Base-by-base conservation (phyloP, 228 moss, liverwort and hornwort genomes). In the Sphagnum magellanicum region DNA sequence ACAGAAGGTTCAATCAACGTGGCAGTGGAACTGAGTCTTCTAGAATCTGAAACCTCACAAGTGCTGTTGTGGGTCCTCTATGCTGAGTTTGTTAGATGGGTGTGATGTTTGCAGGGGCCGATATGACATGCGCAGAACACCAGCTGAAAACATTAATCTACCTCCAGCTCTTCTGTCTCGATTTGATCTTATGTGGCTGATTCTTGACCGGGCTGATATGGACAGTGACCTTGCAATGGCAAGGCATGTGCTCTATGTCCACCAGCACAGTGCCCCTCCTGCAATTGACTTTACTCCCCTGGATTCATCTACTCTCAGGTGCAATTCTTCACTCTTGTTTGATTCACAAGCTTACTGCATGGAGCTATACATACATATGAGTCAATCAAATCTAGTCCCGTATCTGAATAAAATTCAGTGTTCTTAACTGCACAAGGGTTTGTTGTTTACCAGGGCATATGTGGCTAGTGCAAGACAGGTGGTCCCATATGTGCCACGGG, bases 151-250 rank as follows among this genome's bases (percentile, higher is more conserved):
- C 67, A 97, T 97, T 72, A 97, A 97, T 71, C 77, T 97, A 17
- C 96, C 96, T 47, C 96, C 96, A 14, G 96, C 96, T 1, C 90
- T 97, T 50, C 88, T 97, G 17, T 97, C 96, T 74, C 91, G 96
- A 63, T 97, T 97, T 64, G 96, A 97, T 72, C 83, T 97, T n/a
- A 97, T 97, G 96, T 97, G 96, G 96, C 77, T 97, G 53, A 97
- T 97, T 66, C 96, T 97, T n/a, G 96, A 97, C 76, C 96, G 83
- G 72, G 91, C 93, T 51, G 91, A 93, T 70, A 89, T 97, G 91
- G 96, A 93, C 68, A 87, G 91, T 72, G 93, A 97, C 71, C 78
- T 97, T 62, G 96, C 93, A 66, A 85, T 97, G 91, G 96, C 96
- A 14, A 88, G 96, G 68, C 96, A 97, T 64, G 91, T 97, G 47